Percentiles rank a stretch among this genome's conserved stretches.
phyloP scores from a whole-genome alignment of 78 protist genomes.

The Protostelium mycophagum region DNA sequence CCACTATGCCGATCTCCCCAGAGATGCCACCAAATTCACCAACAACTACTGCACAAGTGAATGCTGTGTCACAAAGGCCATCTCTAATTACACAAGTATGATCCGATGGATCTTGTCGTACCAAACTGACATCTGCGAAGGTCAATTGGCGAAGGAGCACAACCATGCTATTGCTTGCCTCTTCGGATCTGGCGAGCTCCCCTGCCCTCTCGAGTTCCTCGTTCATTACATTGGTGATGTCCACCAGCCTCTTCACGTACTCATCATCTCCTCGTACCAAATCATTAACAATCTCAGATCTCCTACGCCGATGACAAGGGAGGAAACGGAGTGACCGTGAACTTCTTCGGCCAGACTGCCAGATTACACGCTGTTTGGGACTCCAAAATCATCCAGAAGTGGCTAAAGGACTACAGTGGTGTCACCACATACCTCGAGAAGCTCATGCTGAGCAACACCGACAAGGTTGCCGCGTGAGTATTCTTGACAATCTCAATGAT shows the following conservation, averaged over 20 bases:
- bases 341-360: neutral
- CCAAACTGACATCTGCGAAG: neutral
- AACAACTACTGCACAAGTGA: neutral
- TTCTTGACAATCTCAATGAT: too few relatives aligned
- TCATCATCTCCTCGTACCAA: too few relatives aligned
- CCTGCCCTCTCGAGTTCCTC: constrained; percentile 1
- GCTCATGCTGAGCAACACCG: neutral
- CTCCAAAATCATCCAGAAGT: neutral
- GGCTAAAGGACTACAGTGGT: neutral
- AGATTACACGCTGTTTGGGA: neutral
- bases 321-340: neutral
- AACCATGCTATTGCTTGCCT: neutral
- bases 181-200: neutral
- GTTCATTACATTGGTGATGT: neutral
- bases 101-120: neutral
- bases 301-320: neutral
- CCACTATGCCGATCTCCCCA: neutral
- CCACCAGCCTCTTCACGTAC: neutral
- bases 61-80: neutral
- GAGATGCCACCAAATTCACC: neutral
- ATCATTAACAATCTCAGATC: neutral
- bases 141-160: neutral
- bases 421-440: neutral
- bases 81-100: neutral
- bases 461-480: neutral